Base-by-base conservation (phyloP, 1,284 basidiomycete genomes). In the Ceratorhiza oryzae-sativae region DNA sequence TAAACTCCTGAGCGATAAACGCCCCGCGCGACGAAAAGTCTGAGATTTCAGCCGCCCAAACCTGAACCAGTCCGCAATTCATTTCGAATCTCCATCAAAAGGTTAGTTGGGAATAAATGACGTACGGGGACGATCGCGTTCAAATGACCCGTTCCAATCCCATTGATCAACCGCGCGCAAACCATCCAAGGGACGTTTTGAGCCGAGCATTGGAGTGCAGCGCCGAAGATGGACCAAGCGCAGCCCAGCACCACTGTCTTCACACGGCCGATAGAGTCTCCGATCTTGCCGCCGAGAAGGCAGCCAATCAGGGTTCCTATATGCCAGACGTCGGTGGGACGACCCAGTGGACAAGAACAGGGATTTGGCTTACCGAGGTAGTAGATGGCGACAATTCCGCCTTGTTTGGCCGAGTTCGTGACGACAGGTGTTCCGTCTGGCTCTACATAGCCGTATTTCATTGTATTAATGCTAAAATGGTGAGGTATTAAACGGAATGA, bases 111-210 rank as follows among this genome's bases (percentile, higher is more conserved):
- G 9, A 20, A 49, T 9, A 36, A 8, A 12, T 5, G 84, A 83
- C 84, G 85, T 0, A 86, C 85, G 1, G 85, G 85, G 3, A 86
- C 85, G 73, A 86, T 84, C 15, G 83, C 83, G 68, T 85, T 86
- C 49, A 86, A 78, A 75, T 81, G 81, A 4, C 85, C 85, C 1
- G 85, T 86, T 32, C 85, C 85, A 56, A 86, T 82, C 15, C 85
- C 85, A 75, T 85, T 85, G 71, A 86, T 80, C 12, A 86, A 77
- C 27, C 85, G 83, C 5, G 85, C 84, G 65, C 83, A 84, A 30
- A 83, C 80, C 81, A 86, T 86, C 82, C 84, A 86, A 48, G 81
- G 80, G 32, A 84, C 75, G 73, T 84, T 84, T 75, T 85, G 84
- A 1, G 85, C 82, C 12, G 84, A 84, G 71, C 82, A 83, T 74